Conservation (phyloP, 2,329 filamentous ascomycete species). For the Venturia aucupariae region DNA sequence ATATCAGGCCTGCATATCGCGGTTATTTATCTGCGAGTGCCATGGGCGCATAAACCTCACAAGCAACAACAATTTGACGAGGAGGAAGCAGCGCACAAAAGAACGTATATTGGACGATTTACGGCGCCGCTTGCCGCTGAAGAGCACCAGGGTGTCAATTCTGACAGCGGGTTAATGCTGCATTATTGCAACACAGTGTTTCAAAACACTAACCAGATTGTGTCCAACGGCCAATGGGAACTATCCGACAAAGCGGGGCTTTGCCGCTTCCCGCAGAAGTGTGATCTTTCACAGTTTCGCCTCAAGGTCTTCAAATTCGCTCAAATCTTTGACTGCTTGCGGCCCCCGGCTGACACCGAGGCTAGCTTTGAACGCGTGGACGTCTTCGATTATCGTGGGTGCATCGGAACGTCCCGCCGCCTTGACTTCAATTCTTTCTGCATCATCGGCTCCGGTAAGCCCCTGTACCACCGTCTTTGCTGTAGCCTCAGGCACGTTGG, state of each 20-base stretch:
- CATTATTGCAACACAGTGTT: background rate
- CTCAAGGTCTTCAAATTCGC: conserved; percentile 77
- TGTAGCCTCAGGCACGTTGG: conserved; percentile 42
- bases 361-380: conserved; percentile 69
- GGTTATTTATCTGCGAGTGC: background rate
- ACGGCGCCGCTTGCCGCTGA: background rate
- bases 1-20: background rate
- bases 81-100: background rate
- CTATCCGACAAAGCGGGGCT: background rate
- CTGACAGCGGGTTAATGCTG: background rate
- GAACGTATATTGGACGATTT: background rate
- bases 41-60: background rate
- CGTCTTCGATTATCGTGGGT: conserved; percentile 55
- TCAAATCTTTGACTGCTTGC: conserved; percentile 62
- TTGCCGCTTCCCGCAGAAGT: background rate
- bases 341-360: conserved; percentile 66
- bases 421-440: conserved; percentile 33
- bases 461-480: conserved; percentile 39
- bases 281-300: conserved; percentile 58
- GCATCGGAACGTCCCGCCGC: conserved; percentile 23
- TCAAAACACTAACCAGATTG: background rate
- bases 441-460: conserved; percentile 34
- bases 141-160: background rate
- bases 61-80: background rate
- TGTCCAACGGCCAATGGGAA: background rate